Conservation (phyloP, 164 flowering plant species). For the Tetracentron sinense region DNA sequence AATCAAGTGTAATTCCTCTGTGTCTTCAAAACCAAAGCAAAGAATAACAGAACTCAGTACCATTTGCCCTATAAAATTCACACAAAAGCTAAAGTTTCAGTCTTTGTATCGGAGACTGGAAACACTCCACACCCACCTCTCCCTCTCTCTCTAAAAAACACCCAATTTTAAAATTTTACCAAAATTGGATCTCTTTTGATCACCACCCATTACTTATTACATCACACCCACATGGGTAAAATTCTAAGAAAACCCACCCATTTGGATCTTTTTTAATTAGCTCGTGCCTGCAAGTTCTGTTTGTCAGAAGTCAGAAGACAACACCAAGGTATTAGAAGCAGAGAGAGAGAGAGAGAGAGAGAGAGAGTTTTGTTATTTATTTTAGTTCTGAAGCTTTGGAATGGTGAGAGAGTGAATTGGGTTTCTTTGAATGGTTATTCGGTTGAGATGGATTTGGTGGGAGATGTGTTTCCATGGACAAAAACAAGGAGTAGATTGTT, state of each 20-base stretch:
- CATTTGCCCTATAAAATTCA: constrained; percentile 29
- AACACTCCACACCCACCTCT: constrained; percentile 27
- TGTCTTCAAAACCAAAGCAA: constrained; percentile 39
- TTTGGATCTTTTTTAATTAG: constrained; percentile 24
- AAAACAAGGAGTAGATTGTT: constrained; percentile 28
- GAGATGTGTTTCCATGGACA: constrained; percentile 29
- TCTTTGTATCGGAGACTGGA: constrained; percentile 77
- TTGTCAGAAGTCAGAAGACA: constrained; percentile 37
- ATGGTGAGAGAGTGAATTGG: constrained; percentile 32
- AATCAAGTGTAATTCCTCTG: constrained; percentile 50
- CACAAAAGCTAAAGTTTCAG: constrained; percentile 71
- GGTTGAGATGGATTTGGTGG: constrained; percentile 38
- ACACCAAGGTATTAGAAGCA: constrained; percentile 35
- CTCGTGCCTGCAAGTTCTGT: constrained; percentile 33
- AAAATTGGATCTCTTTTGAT: constrained; percentile 36
- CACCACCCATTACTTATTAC: constrained; percentile 42
- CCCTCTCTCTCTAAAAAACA: constrained; percentile 19
- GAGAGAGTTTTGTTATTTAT: constrained; percentile 15
- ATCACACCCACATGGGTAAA: constrained; percentile 44
- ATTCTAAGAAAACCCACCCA: constrained; percentile 29
- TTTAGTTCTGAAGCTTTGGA: constrained; percentile 27
- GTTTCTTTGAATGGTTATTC: constrained; percentile 26
- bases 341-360: constrained; percentile 15
- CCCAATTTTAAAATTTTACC: not conserved
- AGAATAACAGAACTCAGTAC: constrained; percentile 42